Base-by-base conservation (phyloP, 208 protist genomes). In the Acanthamoeba triangularis region DNA sequence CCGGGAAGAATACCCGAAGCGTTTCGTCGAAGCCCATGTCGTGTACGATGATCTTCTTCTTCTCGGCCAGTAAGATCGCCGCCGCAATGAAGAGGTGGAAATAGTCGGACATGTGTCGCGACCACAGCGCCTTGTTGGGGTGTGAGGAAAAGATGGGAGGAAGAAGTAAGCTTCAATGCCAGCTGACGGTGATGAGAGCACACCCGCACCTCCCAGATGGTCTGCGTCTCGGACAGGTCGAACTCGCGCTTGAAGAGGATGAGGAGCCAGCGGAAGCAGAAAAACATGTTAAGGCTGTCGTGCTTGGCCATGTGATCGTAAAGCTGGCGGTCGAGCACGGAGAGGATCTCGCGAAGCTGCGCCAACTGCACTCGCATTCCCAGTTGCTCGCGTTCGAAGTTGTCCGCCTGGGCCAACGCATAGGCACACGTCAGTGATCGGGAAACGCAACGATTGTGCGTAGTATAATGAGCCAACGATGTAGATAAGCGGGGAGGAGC, bases 241-340 rank as follows among this genome's bases (percentile, higher is more conserved):
- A 94, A 94, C 65, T 94, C 90, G 28, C 90, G 90, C 65, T 94
- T 94, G 49, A 94, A 94, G 63, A 41, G 59, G 41, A 94, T 74
- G 41, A 94, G 90, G 4, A 94, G 41, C 90, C 90, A 94, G 20
- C 90, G 90, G 90, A 94, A 74, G n/a, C 59, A 74, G 47, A 94
- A 94, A 63, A 80, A 80, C 90, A 94, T 94, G 18, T 80, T 94
- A n/a, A 74, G 63, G 47, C 65, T 61, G 65, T 94, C 90, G 14
- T 80, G 33, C 30, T 94, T 54, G 65, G 35, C 63, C 90, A 94
- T 56, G 90, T 94, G 67, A 44, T 94, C 52, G 37, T 80, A 94
- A 20, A 94, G 67, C 63, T 35, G 90, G 14, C 41, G 33, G 65
- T 94, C 63, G 18, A 80, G 25, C 23, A 74, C 35, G 25, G 35